Conservation (phyloP, 805 yeast genomes). For the Schizosaccharomyces octosporus region DNA sequence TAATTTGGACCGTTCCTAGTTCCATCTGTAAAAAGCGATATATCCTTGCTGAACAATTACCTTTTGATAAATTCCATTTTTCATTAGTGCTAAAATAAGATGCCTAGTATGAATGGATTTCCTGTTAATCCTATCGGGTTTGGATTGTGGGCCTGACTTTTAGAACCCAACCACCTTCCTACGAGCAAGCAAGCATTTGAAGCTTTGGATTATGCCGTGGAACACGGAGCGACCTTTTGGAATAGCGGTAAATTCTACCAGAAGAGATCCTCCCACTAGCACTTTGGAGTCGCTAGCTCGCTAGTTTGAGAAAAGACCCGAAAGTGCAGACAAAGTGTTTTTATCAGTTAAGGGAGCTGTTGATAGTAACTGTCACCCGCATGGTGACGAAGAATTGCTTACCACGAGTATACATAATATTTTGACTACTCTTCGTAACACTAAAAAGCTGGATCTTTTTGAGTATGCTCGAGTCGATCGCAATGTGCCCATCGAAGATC, state of each 20-base stretch:
- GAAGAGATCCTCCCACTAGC: constrained; percentile 12
- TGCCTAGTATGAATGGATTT: neutral
- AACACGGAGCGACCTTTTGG: constrained; percentile 24
- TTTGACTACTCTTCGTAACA: constrained; percentile 11
- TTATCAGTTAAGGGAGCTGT: constrained; percentile 40
- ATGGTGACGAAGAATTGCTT: constrained; percentile 1
- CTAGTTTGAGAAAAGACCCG: constrained; percentile 24
- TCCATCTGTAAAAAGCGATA: no score
- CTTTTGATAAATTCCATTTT: no score
- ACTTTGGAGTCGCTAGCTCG: constrained; percentile 31
- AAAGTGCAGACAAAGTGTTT: constrained; percentile 24
- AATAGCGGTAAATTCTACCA: constrained; percentile 47
- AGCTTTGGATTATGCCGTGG: constrained; percentile 25
- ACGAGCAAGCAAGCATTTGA: constrained; percentile 25
- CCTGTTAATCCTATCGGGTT: constrained; percentile 22
- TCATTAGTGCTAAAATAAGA: no score
- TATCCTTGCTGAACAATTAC: no score
- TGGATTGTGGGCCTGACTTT: constrained; percentile 66
- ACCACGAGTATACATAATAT: neutral
- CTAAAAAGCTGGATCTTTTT: constrained; percentile 29
- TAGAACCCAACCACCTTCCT: constrained; percentile 20
- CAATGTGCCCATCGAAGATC: constrained; percentile 30
- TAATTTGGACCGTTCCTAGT: no score
- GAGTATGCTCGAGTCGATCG: constrained; percentile 51
- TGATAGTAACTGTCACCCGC: constrained; percentile 20